Base-by-base conservation (phyloP, 2,329 filamentous ascomycete species). In the Alternaria novae-zelandiae region DNA sequence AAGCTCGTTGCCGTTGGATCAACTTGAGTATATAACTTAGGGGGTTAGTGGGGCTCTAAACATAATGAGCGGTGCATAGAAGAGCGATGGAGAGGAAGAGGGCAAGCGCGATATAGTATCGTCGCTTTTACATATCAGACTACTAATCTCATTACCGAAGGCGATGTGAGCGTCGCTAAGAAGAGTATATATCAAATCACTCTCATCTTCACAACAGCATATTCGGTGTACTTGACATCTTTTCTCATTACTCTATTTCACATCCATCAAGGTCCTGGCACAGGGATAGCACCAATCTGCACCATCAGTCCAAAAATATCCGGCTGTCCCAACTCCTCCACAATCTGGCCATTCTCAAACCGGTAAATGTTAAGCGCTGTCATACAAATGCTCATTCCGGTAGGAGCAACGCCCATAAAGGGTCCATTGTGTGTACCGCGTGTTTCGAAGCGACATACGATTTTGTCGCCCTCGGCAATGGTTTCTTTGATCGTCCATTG, bases 21-120 rank as follows among this genome's bases (percentile, higher is more conserved):
- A 59, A 59, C 57, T 59, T 54, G 57, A 59, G 57, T 54, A 53
- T n/a, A 51, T 51, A 51, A 41, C 36, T 51, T 23, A 4, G 28
- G 17, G 17, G 17, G 21, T 51, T 51, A 17, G 36, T 41, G 36
- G 36, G 36, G 36, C 36, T 41, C 36, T 41, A 17, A 41, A 41
- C 36, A 41, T 41, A 41, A 41, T 41, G 36, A 41, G 36, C 36
- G 36, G 36, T 41, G 49, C 49, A 51, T 36, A n/a, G 46, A 30
- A 41, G 36, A 41, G 36, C 36, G 3, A 13, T 20, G 46, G 46
- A n/a, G 46, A 28, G 0, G 20, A 46, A 13, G 7, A 32, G 49
- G 13, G n/a, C 28, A 23, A 32, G 30, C 20, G 49, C 49, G 49
- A 23, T 23, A 10, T 15, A 11, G 36, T 25, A 3, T 53, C 20